Evolutionary conservation across 225 moss, liverwort and hornwort genomes (phyloP).

Genomic region (Neckera pumila): DNA sequence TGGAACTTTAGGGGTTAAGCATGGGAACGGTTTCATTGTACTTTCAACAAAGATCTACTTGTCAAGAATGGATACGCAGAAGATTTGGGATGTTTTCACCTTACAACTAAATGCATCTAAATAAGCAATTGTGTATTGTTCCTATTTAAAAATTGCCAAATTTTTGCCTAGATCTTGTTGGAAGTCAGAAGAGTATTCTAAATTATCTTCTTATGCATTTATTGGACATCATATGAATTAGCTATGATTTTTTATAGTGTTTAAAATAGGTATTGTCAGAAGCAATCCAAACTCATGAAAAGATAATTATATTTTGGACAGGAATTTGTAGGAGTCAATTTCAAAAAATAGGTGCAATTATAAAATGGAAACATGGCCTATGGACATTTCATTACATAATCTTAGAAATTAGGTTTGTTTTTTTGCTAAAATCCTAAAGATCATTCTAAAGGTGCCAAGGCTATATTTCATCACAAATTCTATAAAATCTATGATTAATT

Average conservation of each 20-base stretch:
- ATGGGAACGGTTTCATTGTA: not conserved
- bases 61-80: accelerated
- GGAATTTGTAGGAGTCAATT: not conserved
- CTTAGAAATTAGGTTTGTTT: accelerated
- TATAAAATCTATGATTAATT: not conserved
- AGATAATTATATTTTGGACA: not conserved
- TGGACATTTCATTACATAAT: not conserved
- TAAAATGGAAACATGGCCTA: accelerated
- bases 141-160: not conserved
- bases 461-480: not conserved
- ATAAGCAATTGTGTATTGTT: not conserved
- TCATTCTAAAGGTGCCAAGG: not conserved
- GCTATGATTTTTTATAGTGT: not conserved
- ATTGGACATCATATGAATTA: accelerated
- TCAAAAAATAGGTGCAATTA: too few relatives aligned
- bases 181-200: not conserved
- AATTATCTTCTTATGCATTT: not conserved
- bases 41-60: not conserved
- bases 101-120: not conserved
- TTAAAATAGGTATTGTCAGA: not conserved
- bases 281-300: not conserved
- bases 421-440: not conserved
- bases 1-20: not conserved
- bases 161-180: not conserved
- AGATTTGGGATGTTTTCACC: not conserved